Conservation (phyloP, 2,329 filamentous ascomycete genomes). For the Sporothrix brunneoviolacea region DNA sequence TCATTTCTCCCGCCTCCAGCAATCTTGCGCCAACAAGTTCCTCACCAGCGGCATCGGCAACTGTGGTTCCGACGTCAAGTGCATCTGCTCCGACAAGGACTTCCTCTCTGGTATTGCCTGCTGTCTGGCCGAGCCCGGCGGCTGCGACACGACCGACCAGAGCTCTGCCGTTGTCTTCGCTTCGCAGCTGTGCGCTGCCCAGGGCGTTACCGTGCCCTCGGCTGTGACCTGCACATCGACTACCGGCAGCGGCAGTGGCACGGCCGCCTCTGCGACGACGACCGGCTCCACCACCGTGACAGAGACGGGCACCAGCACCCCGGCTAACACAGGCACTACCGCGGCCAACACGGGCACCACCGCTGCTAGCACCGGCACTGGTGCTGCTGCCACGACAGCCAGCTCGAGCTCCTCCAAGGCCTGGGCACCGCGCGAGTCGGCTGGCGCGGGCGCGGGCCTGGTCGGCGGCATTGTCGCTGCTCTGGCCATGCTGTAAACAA, state of each 20-base stretch:
- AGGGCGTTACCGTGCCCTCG: slow-evolving; percentile 29
- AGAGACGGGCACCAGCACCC: slow-evolving; percentile 13
- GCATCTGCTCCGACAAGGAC: slow-evolving; percentile 35
- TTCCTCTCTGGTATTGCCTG: slow-evolving; percentile 36
- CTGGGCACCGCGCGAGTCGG: slow-evolving; percentile 16
- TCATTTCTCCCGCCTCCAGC: slow-evolving; percentile 17
- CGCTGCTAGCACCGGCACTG: slow-evolving; percentile 3
- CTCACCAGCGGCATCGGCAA: slow-evolving; percentile 26
- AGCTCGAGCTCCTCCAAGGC: slow-evolving; percentile 4
- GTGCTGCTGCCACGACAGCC: slow-evolving; percentile 12
- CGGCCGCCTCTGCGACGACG: slow-evolving; percentile 6
- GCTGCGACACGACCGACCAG: slow-evolving; percentile 26
- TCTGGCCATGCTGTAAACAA: slow-evolving; percentile 19
- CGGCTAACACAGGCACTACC: slow-evolving; percentile 9
- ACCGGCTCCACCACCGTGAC: slow-evolving; percentile 7
- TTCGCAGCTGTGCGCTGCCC: slow-evolving; percentile 26
- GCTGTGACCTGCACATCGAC: slow-evolving; percentile 24
- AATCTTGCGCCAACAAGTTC: slow-evolving; percentile 26
- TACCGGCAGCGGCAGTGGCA: not conserved
- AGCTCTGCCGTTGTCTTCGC: slow-evolving; percentile 26
- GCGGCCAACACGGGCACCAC: slow-evolving; percentile 4
- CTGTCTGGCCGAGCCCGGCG: slow-evolving; percentile 25
- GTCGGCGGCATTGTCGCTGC: slow-evolving; percentile 19
- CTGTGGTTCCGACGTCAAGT: slow-evolving; percentile 30
- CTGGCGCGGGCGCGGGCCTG: slow-evolving; percentile 15